These are phyloP conservation scores for Rubia tinctorum DNA, from an alignment of 305 asterid genomes.

Conservation along the genomic window DNA sequence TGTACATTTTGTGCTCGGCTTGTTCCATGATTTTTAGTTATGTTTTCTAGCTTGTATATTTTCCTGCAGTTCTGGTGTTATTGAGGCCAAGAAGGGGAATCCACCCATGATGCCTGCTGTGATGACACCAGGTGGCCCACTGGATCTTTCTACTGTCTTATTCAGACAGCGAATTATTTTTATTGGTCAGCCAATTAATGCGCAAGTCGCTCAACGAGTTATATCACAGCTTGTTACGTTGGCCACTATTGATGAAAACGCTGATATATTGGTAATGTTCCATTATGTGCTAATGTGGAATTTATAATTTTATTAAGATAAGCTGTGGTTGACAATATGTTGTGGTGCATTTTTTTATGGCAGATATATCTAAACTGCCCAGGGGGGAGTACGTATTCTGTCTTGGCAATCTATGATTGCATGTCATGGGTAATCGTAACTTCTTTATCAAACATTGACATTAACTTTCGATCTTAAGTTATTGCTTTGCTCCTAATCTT, in stretches of 20 bases:
- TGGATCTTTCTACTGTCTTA: slow-evolving; percentile 86
- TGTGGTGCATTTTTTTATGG: slow-evolving; percentile 17
- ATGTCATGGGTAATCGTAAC: slow-evolving; percentile 86
- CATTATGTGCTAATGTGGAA: not conserved
- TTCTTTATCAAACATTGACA: not conserved
- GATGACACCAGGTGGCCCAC: slow-evolving; percentile 80
- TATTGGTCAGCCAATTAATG: slow-evolving; percentile 75
- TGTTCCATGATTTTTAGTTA: not conserved
- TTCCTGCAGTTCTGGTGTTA: slow-evolving; percentile 50
- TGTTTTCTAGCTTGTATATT: slow-evolving; percentile 14
- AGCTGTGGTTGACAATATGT: slow-evolving; percentile 12
- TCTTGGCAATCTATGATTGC: slow-evolving; percentile 95
- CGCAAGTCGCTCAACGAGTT: slow-evolving; percentile 87
- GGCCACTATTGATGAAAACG: slow-evolving; percentile 86
- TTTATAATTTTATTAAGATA: not conserved
- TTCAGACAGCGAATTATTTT: slow-evolving; percentile 93
- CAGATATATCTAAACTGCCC: slow-evolving; percentile 93
- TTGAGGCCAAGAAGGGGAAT: slow-evolving; percentile 75
- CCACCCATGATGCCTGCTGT: slow-evolving; percentile 96
- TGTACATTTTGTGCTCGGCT: not conserved
- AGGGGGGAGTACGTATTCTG: slow-evolving; percentile 79
- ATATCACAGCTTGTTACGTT: slow-evolving; percentile 92
- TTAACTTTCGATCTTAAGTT: not conserved
- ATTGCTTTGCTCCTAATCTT: not conserved
- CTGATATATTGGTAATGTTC: slow-evolving; percentile 53